Base-by-base conservation (phyloP, 805 yeast genomes). In the Metschnikowia picachoensis region DNA sequence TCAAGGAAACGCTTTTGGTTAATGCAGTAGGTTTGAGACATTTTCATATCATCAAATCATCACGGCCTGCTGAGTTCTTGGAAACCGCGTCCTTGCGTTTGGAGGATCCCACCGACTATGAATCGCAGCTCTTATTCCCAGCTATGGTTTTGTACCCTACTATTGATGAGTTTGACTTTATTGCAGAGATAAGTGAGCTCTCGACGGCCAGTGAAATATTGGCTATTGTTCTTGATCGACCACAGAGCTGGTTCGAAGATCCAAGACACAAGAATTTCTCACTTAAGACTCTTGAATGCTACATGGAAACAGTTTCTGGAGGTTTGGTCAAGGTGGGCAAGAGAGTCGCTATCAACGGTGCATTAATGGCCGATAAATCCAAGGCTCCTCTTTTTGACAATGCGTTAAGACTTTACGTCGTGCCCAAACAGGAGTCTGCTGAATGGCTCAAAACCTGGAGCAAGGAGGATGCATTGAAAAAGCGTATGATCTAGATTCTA, bases 271-370 rank as follows among this genome's bases (percentile, higher is more conserved):
- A 60, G 35, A 77, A 82, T 49, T 88, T 89, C 61, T 67, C 73
- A 0, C 64, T 77, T 4, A 79, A 77, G 52, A 77, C 77, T 44
- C 66, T 90, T 25, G 83, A 86, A 42, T 84, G 85, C 6, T 92
- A 75, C 64, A 82, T 87, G 82, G 97, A 88, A 62, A 88, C 97
- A 0, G 74, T 68, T 30, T 59, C 80, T 2, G 97, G 97, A 41
- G 97, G 97, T 0, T 73, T 92, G 49, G 83, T 89, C 37, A 89
- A 88, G 64, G 80, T 85, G 4, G 96, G 96, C 27, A 87, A 84
- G 62, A 88, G 86, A 53, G 77, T 82, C 17, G 70, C 86, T 1
- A 61, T 92, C 17, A 77, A 79, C 56, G 77, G 78, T 42, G 85
- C 83, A 0, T 72, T 92, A 51, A 75, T 80, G 68, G 74, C 79